Conservation (phyloP, 2,329 filamentous ascomycete species). For the Gliomastix tumulicola region DNA sequence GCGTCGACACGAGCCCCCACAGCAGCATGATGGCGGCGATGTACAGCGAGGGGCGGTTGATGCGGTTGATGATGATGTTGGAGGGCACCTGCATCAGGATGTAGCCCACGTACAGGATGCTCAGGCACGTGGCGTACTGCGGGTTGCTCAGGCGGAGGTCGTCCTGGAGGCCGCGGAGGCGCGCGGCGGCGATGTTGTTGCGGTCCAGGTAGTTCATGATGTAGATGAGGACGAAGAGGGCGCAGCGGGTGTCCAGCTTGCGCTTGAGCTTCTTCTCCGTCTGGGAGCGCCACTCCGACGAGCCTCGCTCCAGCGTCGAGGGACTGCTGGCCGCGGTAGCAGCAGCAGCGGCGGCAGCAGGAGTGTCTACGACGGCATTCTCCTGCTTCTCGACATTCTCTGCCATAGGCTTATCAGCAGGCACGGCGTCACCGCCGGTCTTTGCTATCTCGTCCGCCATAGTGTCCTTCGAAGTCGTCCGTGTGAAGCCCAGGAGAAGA, state of each 20-base stretch:
- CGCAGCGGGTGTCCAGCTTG: conserved; percentile 65
- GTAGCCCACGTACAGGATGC: conserved; percentile 61
- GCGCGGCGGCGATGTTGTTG: conserved; percentile 62
- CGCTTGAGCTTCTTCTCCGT: conserved; percentile 61
- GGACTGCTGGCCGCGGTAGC: conserved; percentile 12
- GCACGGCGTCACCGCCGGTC: background rate
- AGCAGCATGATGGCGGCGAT: conserved; percentile 45
- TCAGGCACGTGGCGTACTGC: conserved; percentile 57
- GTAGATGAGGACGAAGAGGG: conserved; percentile 66
- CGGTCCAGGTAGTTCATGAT: conserved; percentile 66
- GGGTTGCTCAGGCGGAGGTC: conserved; percentile 45
- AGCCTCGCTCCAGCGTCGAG: too few relatives aligned
- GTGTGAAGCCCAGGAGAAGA: background rate
- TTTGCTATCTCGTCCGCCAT: background rate
- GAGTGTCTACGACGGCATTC: background rate
- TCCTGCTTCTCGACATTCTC: too few relatives aligned
- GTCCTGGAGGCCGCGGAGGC: conserved; percentile 55
- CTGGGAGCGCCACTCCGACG: conserved; percentile 39
- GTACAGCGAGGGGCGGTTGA: conserved; percentile 43
- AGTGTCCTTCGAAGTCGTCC: too few relatives aligned
- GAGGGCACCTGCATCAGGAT: conserved; percentile 57
- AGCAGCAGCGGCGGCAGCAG: background rate
- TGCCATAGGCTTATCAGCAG: background rate
- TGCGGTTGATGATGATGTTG: conserved; percentile 51
- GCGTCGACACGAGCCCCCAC: conserved; percentile 54